A percentile compares a stretch with the other conserved stretches of the same genome.
Conservation (phyloP, 106 monocot genomes). For the Vanilla planifolia region DNA sequence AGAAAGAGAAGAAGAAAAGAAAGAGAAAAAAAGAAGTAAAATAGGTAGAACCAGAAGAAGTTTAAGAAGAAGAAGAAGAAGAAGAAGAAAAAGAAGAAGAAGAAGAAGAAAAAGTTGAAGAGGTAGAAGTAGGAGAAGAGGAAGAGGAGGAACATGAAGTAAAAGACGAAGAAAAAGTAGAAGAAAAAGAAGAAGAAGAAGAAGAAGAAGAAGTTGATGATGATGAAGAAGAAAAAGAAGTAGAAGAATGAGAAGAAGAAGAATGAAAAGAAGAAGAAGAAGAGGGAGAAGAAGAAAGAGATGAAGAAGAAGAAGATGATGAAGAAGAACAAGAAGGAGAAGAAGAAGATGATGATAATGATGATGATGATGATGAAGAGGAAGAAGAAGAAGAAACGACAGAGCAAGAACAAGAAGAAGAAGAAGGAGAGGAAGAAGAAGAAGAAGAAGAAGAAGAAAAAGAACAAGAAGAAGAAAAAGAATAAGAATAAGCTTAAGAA, state of each 20-base stretch:
- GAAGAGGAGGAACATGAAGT: too few relatives aligned
- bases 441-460: neutral
- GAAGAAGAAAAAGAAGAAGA: too few relatives aligned
- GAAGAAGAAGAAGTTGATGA: neutral
- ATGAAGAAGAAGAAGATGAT: neutral
- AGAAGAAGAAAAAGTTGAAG: too few relatives aligned
- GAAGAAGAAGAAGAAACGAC: neutral
- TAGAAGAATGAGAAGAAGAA: too few relatives aligned
- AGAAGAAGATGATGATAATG: neutral
- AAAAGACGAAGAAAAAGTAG: too few relatives aligned
- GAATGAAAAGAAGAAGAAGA: neutral
- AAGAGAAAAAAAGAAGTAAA: neutral
- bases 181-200: too few relatives aligned
- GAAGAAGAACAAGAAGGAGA: neutral
- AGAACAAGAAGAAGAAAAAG: too few relatives aligned
- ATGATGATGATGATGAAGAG: neutral
- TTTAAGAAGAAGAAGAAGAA: too few relatives aligned
- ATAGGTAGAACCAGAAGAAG: too few relatives aligned
- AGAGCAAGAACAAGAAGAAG: neutral
- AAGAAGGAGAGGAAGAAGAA: neutral
- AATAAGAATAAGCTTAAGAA: too few relatives aligned
- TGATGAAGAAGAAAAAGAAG: neutral
- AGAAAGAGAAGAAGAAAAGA: neutral
- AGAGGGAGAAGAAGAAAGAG: too few relatives aligned
- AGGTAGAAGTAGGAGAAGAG: too few relatives aligned